phyloP scores from a whole-genome alignment of 495 filamentous ascomycete genomes.

The Podospora didyma region DNA sequence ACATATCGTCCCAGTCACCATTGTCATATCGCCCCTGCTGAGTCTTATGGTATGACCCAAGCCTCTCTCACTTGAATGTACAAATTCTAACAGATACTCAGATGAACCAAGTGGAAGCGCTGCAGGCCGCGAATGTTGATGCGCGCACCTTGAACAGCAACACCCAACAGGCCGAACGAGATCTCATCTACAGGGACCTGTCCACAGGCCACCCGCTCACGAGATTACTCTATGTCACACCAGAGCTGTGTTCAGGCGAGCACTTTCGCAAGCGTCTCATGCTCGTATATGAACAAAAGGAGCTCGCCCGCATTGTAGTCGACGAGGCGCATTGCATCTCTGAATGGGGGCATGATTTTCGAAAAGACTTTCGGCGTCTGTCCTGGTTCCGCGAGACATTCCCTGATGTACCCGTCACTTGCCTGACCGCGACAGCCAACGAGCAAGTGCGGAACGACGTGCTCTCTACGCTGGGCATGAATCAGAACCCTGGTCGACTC shows the following conservation, averaged over 20 bases:
- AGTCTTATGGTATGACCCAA: slow-evolving; percentile 74
- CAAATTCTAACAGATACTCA: slow-evolving; percentile 22
- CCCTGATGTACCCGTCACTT: slow-evolving; percentile 82
- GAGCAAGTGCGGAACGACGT: slow-evolving; percentile 74
- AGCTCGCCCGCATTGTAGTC: slow-evolving; percentile 80
- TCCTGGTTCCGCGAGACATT: slow-evolving; percentile 79
- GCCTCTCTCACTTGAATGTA: slow-evolving; percentile 3
- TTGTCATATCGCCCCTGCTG: slow-evolving; percentile 86
- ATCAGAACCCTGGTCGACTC: slow-evolving; percentile 47
- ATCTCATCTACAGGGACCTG: slow-evolving; percentile 71
- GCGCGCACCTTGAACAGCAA: slow-evolving; percentile 87
- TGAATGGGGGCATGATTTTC: slow-evolving; percentile 98
- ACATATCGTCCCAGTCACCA: slow-evolving; percentile 56
- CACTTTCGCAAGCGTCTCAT: slow-evolving; percentile 70
- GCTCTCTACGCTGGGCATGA: slow-evolving; percentile 65
- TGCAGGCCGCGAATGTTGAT: slow-evolving; percentile 67
- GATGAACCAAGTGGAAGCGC: slow-evolving; percentile 87
- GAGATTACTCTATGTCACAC: slow-evolving; percentile 88
- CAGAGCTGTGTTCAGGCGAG: slow-evolving; percentile 77
- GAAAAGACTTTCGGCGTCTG: slow-evolving; percentile 85
- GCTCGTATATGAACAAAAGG: slow-evolving; percentile 72
- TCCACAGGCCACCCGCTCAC: slow-evolving; percentile 80
- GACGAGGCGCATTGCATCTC: slow-evolving; percentile 97
- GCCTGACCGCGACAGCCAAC: slow-evolving; percentile 88
- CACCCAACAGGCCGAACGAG: slow-evolving; percentile 58